These are phyloP conservation scores for Trichothecium roseum DNA, from an alignment of 2,329 filamentous ascomycete genomes.

Conservation along the genomic window DNA sequence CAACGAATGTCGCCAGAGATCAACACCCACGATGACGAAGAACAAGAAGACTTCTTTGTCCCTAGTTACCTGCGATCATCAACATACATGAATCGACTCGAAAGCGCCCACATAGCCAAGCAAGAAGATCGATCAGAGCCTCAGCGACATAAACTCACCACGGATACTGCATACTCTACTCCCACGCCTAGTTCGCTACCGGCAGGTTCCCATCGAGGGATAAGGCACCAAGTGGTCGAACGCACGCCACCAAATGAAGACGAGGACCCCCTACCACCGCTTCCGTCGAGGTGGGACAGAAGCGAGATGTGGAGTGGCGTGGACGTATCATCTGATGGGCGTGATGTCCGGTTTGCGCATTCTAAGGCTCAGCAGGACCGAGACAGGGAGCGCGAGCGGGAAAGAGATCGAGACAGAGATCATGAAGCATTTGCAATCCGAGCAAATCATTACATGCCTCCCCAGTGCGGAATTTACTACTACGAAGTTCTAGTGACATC, in stretches of 20 bases:
- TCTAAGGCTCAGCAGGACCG: too few species aligned
- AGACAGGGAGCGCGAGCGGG: background rate
- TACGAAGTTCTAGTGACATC: slow-evolving; percentile 55
- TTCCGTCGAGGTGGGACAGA: slow-evolving; percentile 77
- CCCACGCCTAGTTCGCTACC: slow-evolving; percentile 30
- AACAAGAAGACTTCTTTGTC: slow-evolving; percentile 53
- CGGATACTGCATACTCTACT: slow-evolving; percentile 42
- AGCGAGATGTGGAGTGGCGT: slow-evolving; percentile 63
- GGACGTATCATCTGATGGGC: slow-evolving; percentile 64
- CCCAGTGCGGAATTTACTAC: slow-evolving; percentile 89
- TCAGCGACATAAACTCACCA: slow-evolving; percentile 6
- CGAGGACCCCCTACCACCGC: slow-evolving; percentile 47
- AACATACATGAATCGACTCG: slow-evolving; percentile 65
- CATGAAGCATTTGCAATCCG: slow-evolving; percentile 76
- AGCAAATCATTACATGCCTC: slow-evolving; percentile 76
- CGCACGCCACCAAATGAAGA: slow-evolving; percentile 52
- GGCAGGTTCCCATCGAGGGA: slow-evolving; percentile 55
- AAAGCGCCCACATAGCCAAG: slow-evolving; percentile 57
- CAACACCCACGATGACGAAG: slow-evolving; percentile 12
- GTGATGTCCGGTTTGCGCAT: slow-evolving; percentile 55
- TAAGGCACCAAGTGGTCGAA: slow-evolving; percentile 79
- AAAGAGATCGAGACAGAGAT: slow-evolving; percentile 35
- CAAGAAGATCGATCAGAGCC: slow-evolving; percentile 39
- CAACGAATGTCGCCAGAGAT: too few species aligned
- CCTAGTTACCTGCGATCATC: slow-evolving; percentile 77